phyloP scores from a whole-genome alignment of 768 basidiomycete genomes.

The Termitomyces heimii region DNA sequence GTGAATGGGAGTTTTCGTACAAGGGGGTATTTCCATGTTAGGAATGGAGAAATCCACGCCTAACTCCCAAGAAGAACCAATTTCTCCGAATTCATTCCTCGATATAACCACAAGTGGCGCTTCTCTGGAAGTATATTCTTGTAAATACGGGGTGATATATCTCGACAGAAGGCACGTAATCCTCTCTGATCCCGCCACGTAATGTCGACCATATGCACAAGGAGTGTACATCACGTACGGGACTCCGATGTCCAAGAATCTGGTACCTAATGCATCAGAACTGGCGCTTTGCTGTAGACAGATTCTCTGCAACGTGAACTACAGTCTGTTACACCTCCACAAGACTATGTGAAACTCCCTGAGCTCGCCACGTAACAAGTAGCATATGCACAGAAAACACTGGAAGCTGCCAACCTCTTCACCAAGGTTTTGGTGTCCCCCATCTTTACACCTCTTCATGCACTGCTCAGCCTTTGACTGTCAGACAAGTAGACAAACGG shows the following conservation, averaged over 20 bases:
- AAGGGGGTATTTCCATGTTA: background rate
- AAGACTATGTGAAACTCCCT: background rate
- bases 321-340: background rate
- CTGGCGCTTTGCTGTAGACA: background rate
- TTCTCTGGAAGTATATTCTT: background rate
- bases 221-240: background rate
- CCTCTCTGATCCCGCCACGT: background rate
- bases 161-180: background rate
- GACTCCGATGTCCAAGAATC: background rate
- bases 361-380: background rate
- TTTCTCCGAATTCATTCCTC: background rate
- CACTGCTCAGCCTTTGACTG: too few relatives aligned
- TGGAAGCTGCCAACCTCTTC: too few relatives aligned
- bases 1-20: too few relatives aligned
- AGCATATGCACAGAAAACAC: too few relatives aligned
- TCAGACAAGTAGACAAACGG: too few relatives aligned
- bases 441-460: too few relatives aligned
- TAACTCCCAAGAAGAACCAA: background rate
- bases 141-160: background rate
- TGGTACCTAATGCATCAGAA: background rate
- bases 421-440: too few relatives aligned
- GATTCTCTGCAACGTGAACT: background rate
- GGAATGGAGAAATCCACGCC: background rate
- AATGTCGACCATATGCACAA: background rate
- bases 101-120: background rate